Base-by-base conservation (phyloP, 805 yeast species). In the Teunomyces stri region DNA sequence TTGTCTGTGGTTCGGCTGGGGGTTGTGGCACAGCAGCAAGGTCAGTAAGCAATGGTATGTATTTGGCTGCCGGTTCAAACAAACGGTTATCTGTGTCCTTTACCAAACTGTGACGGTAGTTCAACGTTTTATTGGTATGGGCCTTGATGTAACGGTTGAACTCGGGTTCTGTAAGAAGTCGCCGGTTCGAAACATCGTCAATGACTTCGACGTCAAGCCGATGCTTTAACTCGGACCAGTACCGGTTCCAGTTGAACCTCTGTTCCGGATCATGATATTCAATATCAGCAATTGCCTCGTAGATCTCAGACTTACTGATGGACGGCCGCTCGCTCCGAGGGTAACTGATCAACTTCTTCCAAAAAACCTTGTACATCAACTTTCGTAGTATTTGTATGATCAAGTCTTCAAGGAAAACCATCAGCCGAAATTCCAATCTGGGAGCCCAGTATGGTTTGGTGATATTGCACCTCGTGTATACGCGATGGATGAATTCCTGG, bases 331-430 rank as follows among this genome's bases (percentile, higher is more conserved):
- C 29, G 34, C 11, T 27, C 25, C 7, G 34, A 13, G 22, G 43
- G 15, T 27, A 27, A 29, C 27, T 40, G 15, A 40, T 10, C 31
- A 40, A 15, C 43, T 40, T 27, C 11, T 10, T 10, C 31, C 31
- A 15, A 10, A 12, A 28, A 4, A 27, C 34, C 15, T 40, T 27
- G 22, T 28, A 49, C 33, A 52, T 12, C 13, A 53, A 38, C 30
- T 47, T 36, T 22, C 47, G 39, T 12, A 46, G 27, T 10, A 45
- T 16, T 11, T 18, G 29, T 2, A 35, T 22, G 11, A 44, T 51
- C 12, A 53, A n/a, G 15, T 50, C 56, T 20, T 53, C 56, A 4
- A 53, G 33, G 25, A 45, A 30, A 7, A 43, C 47, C 20, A 48
- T 2, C 11, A 46, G 36, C 38, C 40, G 42, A 12, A 43, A n/a